phyloP scores from a whole-genome alignment of 2,329 filamentous ascomycete genomes.

The Dendryphion nanum region DNA sequence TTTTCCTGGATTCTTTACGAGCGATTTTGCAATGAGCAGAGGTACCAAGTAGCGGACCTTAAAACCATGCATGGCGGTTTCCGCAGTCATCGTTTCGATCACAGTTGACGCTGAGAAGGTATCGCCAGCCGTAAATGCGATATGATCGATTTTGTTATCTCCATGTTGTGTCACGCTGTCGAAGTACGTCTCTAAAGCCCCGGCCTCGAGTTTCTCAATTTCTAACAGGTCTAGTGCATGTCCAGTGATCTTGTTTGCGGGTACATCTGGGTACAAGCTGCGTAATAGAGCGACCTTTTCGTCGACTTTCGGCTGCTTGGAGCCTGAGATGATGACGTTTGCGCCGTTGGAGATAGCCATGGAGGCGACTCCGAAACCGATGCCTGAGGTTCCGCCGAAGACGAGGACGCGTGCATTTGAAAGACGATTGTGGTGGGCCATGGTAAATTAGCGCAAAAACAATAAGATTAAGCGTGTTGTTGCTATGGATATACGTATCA shows the following conservation, averaged over 20 bases:
- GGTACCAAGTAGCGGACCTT: conserved; percentile 37
- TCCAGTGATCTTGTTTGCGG: conserved; percentile 19
- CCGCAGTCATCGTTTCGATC: conserved; percentile 20
- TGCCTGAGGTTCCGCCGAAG: conserved; percentile 64
- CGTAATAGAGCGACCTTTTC: conserved; percentile 49
- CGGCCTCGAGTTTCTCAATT: conserved; percentile 20
- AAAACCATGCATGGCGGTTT: conserved; percentile 14
- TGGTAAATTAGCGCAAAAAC: conserved; percentile 5
- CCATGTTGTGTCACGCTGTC: conserved; percentile 26
- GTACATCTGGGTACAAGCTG: conserved; percentile 36
- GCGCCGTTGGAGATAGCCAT: conserved; percentile 56
- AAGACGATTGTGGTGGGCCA: conserved; percentile 48
- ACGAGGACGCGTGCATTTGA: conserved; percentile 53
- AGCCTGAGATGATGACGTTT: conserved; percentile 59
- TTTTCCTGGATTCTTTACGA: conserved; percentile 17
- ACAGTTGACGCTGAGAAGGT: conserved; percentile 17
- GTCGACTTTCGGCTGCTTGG: conserved; percentile 52
- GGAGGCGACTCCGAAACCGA: conserved; percentile 62
- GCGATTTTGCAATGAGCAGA: conserved; percentile 42
- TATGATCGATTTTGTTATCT: conserved; percentile 30
- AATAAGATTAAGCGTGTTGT: background rate
- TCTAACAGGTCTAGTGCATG: conserved; percentile 28
- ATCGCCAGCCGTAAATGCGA: conserved; percentile 32
- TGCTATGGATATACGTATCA: background rate
- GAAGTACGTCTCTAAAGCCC: conserved; percentile 23